Base-by-base conservation (phyloP, 345 rosid genomes). In the Eucalyptus erythrocorys region DNA sequence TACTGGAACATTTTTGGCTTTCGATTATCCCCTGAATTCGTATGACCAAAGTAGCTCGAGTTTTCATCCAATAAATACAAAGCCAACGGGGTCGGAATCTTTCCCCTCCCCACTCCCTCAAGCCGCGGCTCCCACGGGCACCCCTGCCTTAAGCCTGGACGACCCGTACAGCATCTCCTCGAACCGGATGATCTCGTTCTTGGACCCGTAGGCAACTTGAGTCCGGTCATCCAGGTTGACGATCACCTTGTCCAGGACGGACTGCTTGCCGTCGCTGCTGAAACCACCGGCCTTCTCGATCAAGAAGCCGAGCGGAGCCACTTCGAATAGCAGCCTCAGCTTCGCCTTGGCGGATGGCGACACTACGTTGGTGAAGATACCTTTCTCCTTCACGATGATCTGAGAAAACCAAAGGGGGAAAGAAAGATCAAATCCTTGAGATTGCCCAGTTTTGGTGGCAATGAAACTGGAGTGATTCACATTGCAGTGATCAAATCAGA, bases 361-460 rank as follows among this genome's bases (percentile, higher is more conserved):
- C 15, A 86, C 89, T 89, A 98, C 99, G 87, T 98, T 98, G 3
- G 99, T 98, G 95, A 98, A 98, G 53, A 96, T 84, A 80, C 99
- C 99, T 84, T 98, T 98, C 92, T 98, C 99, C 90, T 98, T 98
- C 88, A 97, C 99, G 55, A 98, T 96, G 68, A 98, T 96, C 98
- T 97, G 91, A 51, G 30, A 24, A 59, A 34, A 53, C 27, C 13
- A 85, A 14, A 12, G 87, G 26, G 42, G 61, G 6, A 55, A 48
- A 55, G 37, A 86, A 86, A 9, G 64, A 53, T 86, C 45, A 34
- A 59, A 86, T 32, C 87, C 24, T 76, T 37, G 82, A 64, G 53
- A 0, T 27, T 27, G 40, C 87, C 53, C 40, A 51, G 34, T 32
- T 53, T 40, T 53, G 11, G 87, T 6, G 47, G 68, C 87, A 53